Base-by-base conservation (phyloP, 352 stramenopile genomes). In the Phytophthora hibernalis region DNA sequence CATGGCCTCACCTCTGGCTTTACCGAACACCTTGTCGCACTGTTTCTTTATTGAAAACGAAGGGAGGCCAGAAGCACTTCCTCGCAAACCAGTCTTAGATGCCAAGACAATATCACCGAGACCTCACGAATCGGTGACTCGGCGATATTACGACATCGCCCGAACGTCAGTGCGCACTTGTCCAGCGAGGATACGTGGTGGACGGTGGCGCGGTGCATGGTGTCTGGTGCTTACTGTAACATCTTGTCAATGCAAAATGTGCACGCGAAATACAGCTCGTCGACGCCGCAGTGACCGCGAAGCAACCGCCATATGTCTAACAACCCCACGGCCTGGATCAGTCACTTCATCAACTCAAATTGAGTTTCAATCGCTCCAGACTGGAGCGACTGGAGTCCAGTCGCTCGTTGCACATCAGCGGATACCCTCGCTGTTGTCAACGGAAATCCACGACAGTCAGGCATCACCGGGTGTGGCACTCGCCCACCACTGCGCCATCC, bases 391-490 rank as follows among this genome's bases (percentile, higher is more conserved):
- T n/a, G n/a, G n/a, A 45, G 45, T 65, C 22, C 47, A 65, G 57
- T 65, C 57, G 57, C 47, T 16, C 53, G 20, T 54, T 54, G 54
- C 40, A 53, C 7, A 49, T 58, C 35, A 28, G 53, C 24, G 52
- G 52, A 58, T 58, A 48, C 45, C 3, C 12, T 52, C 45, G 3
- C 20, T 20, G 9, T n/a, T n/a, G n/a, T n/a, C 26, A 20, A 10
- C 11, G 31, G 44, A 31, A 30, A 38, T 54, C 42, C 20, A 22
- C 54, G 31, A 33, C 26, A 33, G 45, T n/a, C 55, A 38, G 44
- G 20, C 33, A 50, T 18, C 54, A 54, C 37, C 37, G 16, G 38
- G 26, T 21, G 60, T 54, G 54, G 56, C 57, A 40, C 48, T n/a
- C 12, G 30, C 18, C 22, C 22, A 43, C 35, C 53, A 18, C 24